Evolutionary conservation across 805 yeast genomes (phyloP).

Genomic region (Cephaloascus albidus): DNA sequence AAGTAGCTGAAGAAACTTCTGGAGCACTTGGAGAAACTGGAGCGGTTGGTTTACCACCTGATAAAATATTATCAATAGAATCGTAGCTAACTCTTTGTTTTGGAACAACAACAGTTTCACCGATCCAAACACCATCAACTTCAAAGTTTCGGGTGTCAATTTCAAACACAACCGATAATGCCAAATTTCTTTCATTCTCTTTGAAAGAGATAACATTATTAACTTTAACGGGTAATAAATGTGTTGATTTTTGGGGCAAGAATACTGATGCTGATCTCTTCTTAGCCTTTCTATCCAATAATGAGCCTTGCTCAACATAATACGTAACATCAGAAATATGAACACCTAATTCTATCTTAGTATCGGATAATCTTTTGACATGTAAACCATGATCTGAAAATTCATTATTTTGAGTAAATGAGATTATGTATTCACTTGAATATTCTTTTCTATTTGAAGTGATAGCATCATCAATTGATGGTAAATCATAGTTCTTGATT

Average conservation of each 20-base stretch:
- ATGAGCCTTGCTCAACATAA: conserved; percentile 61
- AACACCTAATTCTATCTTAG: conserved; percentile 71
- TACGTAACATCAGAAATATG: conserved; percentile 78
- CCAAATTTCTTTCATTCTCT: conserved; percentile 49
- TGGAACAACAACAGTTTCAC: conserved; percentile 64
- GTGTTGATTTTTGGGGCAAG: conserved; percentile 65
- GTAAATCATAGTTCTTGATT: conserved; percentile 23
- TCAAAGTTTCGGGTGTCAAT: conserved; percentile 66
- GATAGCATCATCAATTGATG: conserved; percentile 27
- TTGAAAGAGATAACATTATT: conserved; percentile 53
- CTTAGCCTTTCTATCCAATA: conserved; percentile 80
- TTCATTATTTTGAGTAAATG: conserved; percentile 48
- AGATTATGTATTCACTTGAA: conserved; percentile 50
- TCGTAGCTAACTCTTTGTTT: conserved; percentile 44
- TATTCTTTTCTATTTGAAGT: conserved; percentile 40
- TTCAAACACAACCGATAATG: conserved; percentile 72
- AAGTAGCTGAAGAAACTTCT: conserved; percentile 41
- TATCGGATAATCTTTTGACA: conserved; percentile 51
- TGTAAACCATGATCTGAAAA: conserved; percentile 76
- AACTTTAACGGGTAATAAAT: conserved; percentile 60
- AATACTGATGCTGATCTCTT: conserved; percentile 86
- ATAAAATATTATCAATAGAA: conserved; percentile 44
- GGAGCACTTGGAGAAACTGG: neutral
- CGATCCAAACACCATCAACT: conserved; percentile 68
- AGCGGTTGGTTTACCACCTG: conserved; percentile 6